Base-by-base conservation (phyloP, 1,139 yeast genomes). In the Scheffersomyces lignicola region DNA sequence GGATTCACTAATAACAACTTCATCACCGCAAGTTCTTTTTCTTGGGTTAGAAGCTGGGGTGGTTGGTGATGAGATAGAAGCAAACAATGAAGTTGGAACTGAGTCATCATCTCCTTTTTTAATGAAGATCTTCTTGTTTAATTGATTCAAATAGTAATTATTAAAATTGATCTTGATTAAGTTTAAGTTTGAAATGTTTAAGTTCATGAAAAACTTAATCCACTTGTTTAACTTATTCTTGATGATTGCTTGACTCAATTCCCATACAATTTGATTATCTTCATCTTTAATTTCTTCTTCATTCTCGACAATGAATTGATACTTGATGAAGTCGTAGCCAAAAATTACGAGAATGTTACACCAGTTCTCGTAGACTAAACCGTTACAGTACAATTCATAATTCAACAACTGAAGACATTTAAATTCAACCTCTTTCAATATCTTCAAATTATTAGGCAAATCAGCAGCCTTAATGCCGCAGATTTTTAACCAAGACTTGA, bases 401-500 rank as follows among this genome's bases (percentile, higher is more conserved):
- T 79, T 69, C 38, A 85, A 65, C 9, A 72, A 59, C 24, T 58
- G 49, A 39, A 86, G 67, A 26, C 83, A 65, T n/a, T 66, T 58
- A 23, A 73, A 49, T 58, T 86, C 95, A 40, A 80, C 65, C 9
- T 51, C 48, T 40, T 67, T 67, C 40, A 86, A 65, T 39, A 73
- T 78, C 29, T 58, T 47, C n/a, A 70, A 44, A 34, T 56, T 56
- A 31, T 58, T 48, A 13, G 46, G 40, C 11, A 43, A 35, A 14
- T 44, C 50, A 34, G 44, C 54, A 35, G 44, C 49, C 40, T 32
- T 70, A 48, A 45, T 80, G 1, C 94, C 92, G 34, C 87, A 76
- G 34, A 86, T 80, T 51, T 78, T 79, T 35, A 83, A 67, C 95
- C 95, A 86, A n/a, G 85, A 76, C 45, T 69, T 70, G 45, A 83